Evolutionary conservation across 371 early-diverging fungal genomes (phyloP), one percentile per base, ranked within the genome.

Genomic region (Fennellomyces sp.): DNA sequence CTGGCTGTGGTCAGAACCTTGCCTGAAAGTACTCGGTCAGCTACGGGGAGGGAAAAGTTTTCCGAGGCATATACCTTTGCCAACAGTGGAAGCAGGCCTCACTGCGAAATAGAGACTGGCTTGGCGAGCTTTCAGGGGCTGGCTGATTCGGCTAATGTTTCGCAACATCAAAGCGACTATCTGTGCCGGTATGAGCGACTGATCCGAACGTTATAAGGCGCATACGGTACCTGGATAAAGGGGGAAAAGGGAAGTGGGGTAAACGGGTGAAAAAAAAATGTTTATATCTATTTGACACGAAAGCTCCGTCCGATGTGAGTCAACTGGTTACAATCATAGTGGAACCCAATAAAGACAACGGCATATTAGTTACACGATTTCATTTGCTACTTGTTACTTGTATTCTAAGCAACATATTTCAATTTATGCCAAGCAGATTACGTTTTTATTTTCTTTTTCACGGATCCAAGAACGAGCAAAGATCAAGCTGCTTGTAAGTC

Each of bases 1-100:
- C 76, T 84, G 17, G 85, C 84, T 19, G 77, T 39, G 27, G 75
- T 87, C 38, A 95, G 80, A 4, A 91, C 85, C 62, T 86, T 88
- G 23, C 39, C 39, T 39, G 36, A 31, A n/a, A n/a, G 7, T 4
- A 31, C 15, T 33, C 17, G 17, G 26, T 13, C 13, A 25, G 17
- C 10, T 19, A 36, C 29, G 1, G 17, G 5, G 7, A 12, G 0
- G 3, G 0, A 10, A 10, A 13, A 19, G 0, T 12, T 29, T 31
- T n/a, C 8, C 8, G 21, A n/a, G 10, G 4, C 19, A 23, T 12
- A 0, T 35, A 52, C 52, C 52, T 52, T 52, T 52, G n/a, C 1
- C 23, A 19, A 17, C 33, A 33, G 53, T 35, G 23, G 53, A 52
- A 25, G 53, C 53, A 35, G 33, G 13, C 1, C 53, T 31, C 3